Evolutionary conservation across 2,329 filamentous ascomycete species (phyloP), one percentile per base, ranked within the genome.

Genomic region (Penicillium janthinellum): DNA sequence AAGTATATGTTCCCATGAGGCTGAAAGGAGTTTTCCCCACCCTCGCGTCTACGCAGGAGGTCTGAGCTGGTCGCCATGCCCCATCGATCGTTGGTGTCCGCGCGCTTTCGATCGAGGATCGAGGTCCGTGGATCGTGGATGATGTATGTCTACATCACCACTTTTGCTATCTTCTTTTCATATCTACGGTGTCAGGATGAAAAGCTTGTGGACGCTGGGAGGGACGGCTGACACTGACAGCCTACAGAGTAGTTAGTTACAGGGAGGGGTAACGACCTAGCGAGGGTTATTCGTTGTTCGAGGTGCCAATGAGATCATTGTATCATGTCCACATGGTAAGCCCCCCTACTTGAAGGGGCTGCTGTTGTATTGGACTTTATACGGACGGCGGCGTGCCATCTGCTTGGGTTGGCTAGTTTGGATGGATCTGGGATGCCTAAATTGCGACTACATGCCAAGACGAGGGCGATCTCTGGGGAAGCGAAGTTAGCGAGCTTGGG

Each of bases 21-120:
- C 54, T 56, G 54, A 51, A 56, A 25, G 54, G 42, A 14, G 47
- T 37, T 22, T 48, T 56, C 54, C 54, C 54, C 54, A 56, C 54
- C 51, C 4, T 41, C 54, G 54, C 54, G 47, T 50, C 37, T 56
- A 56, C 22, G 34, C 10, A 56, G 54, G 37, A 47, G 54, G 34
- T 47, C 45, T 35, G 47, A 47, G 44, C 44, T 47, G 44, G 44
- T 47, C 44, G 44, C 44, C 42, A 11, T 22, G 42, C 20, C 44
- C 44, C 44, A 47, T 47, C 22, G 14, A 25, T 47, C 44, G 25
- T 47, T 15, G 47, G 22, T 51, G 54, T 20, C 15, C 28, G 31
- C 34, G 34, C 45, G 25, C 10, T 49, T 47, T 28, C 44, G 44
- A 47, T 47, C 44, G 44, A n/a, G 22, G 44, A 47, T 47, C 22